Conservation (phyloP, 305 asterid species). For the Rubia balearica region DNA sequence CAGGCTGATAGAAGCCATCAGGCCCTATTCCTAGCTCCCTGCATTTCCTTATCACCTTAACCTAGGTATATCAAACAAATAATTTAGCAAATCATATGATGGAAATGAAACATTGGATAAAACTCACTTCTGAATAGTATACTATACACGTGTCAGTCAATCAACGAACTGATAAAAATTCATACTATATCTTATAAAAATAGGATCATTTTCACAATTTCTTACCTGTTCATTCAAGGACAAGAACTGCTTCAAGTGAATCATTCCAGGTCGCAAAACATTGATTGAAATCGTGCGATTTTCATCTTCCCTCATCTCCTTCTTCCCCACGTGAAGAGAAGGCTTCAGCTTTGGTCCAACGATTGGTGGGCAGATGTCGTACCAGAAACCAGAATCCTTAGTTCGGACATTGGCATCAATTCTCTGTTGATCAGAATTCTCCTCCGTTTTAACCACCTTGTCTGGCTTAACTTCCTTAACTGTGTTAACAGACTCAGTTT, state of each 20-base stretch:
- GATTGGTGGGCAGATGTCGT: conserved; percentile 49
- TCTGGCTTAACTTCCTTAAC: neutral
- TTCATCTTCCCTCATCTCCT: conserved; percentile 36
- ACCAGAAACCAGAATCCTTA: conserved; percentile 25
- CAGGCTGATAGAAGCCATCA: conserved; percentile 82
- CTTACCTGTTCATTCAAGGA: conserved; percentile 54
- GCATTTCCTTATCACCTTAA: conserved; percentile 42
- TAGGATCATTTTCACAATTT: neutral
- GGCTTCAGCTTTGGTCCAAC: conserved; percentile 29
- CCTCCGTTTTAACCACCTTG: conserved; percentile 12
- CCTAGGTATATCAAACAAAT: conserved; percentile 27
- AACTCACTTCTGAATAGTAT: too few species aligned
- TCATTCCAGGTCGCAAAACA: conserved; percentile 58
- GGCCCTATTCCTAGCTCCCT: conserved; percentile 53
- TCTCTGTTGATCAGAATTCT: conserved; percentile 17
- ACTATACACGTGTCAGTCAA: too few species aligned
- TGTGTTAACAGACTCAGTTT: too few species aligned
- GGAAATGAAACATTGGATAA: neutral
- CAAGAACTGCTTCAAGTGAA: conserved; percentile 51
- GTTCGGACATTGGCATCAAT: conserved; percentile 18
- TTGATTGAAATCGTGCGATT: conserved; percentile 33
- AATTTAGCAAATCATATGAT: neutral
- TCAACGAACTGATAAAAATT: too few species aligned
- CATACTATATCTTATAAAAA: neutral
- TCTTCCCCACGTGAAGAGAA: conserved; percentile 38